Conservation (phyloP, 805 yeast genomes). For the Torulaspora indica region DNA sequence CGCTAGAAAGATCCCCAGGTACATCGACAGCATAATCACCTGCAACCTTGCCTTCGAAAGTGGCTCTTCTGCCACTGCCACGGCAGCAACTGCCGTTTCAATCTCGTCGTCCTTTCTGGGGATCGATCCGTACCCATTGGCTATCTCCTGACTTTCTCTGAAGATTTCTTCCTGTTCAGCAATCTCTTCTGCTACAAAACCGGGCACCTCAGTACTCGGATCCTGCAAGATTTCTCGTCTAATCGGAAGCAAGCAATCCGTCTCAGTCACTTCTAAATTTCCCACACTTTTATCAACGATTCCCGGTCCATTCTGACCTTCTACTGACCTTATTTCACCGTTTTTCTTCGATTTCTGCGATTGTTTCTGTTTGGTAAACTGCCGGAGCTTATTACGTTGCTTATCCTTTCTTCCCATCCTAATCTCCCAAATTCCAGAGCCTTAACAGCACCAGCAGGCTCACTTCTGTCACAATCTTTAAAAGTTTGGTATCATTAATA, state of each 20-base stretch:
- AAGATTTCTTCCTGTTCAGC: slow-evolving; percentile 28
- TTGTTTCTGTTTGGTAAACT: slow-evolving; percentile 11
- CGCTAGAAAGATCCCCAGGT: slow-evolving; percentile 50
- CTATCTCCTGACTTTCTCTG: slow-evolving; percentile 2
- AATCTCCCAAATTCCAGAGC: too few species aligned
- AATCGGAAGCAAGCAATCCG: slow-evolving; percentile 8
- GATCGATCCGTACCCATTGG: slow-evolving; percentile 12
- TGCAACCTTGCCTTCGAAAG: slow-evolving; percentile 20
- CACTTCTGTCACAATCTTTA: too few species aligned
- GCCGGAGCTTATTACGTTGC: slow-evolving; percentile 16
- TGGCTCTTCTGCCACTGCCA: slow-evolving; percentile 3
- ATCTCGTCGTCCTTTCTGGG: slow-evolving; percentile 1
- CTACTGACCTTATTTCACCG: neutral
- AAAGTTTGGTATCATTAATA: too few species aligned
- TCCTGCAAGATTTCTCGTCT: slow-evolving; percentile 24
- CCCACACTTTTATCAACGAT: neutral
- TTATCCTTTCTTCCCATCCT: slow-evolving; percentile 18
- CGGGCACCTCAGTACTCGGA: slow-evolving; percentile 34
- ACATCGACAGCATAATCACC: slow-evolving; percentile 42
- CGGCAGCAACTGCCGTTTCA: neutral
- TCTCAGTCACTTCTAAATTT: neutral
- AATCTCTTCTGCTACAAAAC: slow-evolving; percentile 35
- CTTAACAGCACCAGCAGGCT: too few species aligned
- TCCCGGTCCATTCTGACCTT: neutral
- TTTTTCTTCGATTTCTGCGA: neutral